Evolutionary conservation across 2,329 filamentous ascomycete species (phyloP).

Genomic region (Daldinia eschscholtzii): DNA sequence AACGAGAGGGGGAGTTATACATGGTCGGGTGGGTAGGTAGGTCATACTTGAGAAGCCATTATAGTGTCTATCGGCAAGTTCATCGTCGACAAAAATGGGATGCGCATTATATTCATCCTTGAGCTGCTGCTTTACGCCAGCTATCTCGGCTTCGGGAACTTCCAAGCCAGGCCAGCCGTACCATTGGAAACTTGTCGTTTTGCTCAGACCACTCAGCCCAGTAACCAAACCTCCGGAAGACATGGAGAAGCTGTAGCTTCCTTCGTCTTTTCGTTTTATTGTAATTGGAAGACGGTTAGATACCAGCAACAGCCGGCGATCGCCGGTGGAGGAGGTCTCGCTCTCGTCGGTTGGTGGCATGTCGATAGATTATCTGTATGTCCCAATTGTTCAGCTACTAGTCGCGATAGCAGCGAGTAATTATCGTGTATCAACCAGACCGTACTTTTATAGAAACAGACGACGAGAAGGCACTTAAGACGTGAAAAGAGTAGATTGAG

Average conservation of each 20-base stretch:
- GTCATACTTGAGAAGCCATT: constrained; percentile 94
- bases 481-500: constrained; percentile 5
- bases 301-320: constrained; percentile 77
- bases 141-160: constrained; percentile 85
- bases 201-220: constrained; percentile 89
- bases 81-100: constrained; percentile 92
- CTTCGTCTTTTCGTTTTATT: constrained; percentile 93
- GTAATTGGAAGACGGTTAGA: constrained; percentile 97
- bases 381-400: not conserved
- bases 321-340: constrained; percentile 44
- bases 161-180: constrained; percentile 98
- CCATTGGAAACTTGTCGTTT: constrained; percentile 96
- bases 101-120: constrained; percentile 90
- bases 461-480: not conserved
- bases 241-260: constrained; percentile 93
- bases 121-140: constrained; percentile 79
- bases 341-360: constrained; percentile 46
- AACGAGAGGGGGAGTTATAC: constrained; percentile 17
- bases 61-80: constrained; percentile 94
- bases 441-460: not conserved
- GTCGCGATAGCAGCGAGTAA: not conserved
- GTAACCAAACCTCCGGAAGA: constrained; percentile 96
- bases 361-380: constrained; percentile 8
- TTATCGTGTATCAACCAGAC: not conserved
- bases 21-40: constrained; percentile 8